Base-by-base conservation (phyloP, 305 asterid species). In the Fraxinus ornus region DNA sequence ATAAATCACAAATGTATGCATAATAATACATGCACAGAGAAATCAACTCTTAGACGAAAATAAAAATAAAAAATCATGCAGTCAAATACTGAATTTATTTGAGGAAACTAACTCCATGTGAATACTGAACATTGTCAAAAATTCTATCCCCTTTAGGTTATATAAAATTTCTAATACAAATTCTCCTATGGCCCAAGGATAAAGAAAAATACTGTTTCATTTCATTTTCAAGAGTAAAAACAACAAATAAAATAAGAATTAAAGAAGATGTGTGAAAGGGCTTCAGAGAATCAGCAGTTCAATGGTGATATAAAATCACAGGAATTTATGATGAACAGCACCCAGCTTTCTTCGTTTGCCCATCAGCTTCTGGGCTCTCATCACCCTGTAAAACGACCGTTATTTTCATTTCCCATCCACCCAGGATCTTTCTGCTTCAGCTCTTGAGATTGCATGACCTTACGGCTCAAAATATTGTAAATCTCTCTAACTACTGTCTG, bases 401-500 rank as follows among this genome's bases (percentile, higher is more conserved):
- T 79, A n/a, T 85, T 88, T 44, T 87, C 86, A 62, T 81, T 78
- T 0, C 83, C 80, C 78, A 79, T 19, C 86, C 84, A 85, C 30
- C 37, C 64, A 17, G 79, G 79, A 35, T 86, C 85, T 12, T 83
- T 83, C 30, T 62, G 81, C 49, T 84, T 81, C 26, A 82, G 83
- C 60, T 86, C 88, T 49, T 80, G 86, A 80, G 91, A 84, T 80
- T 89, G 88, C 87, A 90, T 86, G 10, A 87, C 91, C 81, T 89
- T 90, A 77, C 90, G 64, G 8, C 91, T 89, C 39, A 89, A 85
- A 26, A 89, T 90, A 87, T 75, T 85, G 13, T 89, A 90, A 47
- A 90, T 90, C 79, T 90, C 94, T 10, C 75, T 84, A 76, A 90
- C 85, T 1, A 90, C 94, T 17, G 83, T 89, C 85, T 89, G 89